Evolutionary conservation across 306 rosid genomes (phyloP).

Genomic region (Corylus heterophylla): DNA sequence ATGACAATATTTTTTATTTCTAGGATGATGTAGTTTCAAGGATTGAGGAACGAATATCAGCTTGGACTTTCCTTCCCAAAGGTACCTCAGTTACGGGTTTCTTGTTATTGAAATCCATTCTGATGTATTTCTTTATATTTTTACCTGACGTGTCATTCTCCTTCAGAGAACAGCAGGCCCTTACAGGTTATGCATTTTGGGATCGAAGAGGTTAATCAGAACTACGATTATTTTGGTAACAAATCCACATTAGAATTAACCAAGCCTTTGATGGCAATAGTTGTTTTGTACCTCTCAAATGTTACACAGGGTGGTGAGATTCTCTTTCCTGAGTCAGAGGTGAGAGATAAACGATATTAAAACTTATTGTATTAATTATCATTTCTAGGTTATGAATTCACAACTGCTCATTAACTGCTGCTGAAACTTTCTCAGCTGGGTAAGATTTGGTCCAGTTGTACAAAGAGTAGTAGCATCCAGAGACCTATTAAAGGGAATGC

Average conservation of each 20-base stretch:
- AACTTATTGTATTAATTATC: slow-evolving; percentile 6
- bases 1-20: slow-evolving; percentile 23
- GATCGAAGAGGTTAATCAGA: slow-evolving; percentile 39
- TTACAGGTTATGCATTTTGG: slow-evolving; percentile 50
- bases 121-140: slow-evolving; percentile 2
- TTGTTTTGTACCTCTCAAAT: slow-evolving; percentile 76
- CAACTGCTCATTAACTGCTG: slow-evolving; percentile 9
- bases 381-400: slow-evolving; percentile 1
- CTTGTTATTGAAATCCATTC: slow-evolving; percentile 9
- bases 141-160: slow-evolving; percentile 14
- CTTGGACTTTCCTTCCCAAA: slow-evolving; percentile 90
- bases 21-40: slow-evolving; percentile 70
- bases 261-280: slow-evolving; percentile 67
- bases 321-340: slow-evolving; percentile 63
- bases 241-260: slow-evolving; percentile 40
- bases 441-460: slow-evolving; percentile 49
- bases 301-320: slow-evolving; percentile 68
- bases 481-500: slow-evolving; percentile 79
- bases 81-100: slow-evolving; percentile 43
- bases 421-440: slow-evolving; percentile 44
- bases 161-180: slow-evolving; percentile 63
- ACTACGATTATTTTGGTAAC: slow-evolving; percentile 40
- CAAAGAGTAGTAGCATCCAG: slow-evolving; percentile 36
- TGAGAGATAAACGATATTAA: slow-evolving; percentile 25
- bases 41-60: slow-evolving; percentile 75